Evolutionary conservation across 2,329 filamentous ascomycete genomes (phyloP), one percentile per base, ranked within the genome.

Genomic region (Talaromyces sp.): DNA sequence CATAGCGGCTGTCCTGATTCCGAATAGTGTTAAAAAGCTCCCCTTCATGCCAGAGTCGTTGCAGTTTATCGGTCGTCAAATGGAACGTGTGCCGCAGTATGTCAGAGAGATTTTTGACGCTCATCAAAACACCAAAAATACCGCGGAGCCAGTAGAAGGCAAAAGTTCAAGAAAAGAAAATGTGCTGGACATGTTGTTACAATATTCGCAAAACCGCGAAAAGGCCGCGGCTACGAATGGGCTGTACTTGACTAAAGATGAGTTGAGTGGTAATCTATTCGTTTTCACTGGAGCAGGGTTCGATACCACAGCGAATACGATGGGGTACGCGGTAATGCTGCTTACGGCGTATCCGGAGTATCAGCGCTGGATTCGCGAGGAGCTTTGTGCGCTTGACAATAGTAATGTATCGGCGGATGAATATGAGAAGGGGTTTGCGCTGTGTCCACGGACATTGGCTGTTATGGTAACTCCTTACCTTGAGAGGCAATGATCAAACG

Each of bases 321-420:
- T 86, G 54, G 76, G 80, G 0, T 86, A 81, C 67, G 79, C 81
- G 2, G 69, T 85, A n/a, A 76, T 78, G 1, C 71, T 84, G 4
- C 74, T 86, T 0, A 78, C 82, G 1, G 70, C 76, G 1, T 73
- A 83, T 65, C 81, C 82, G 0, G 70, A 82, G 60, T 81, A 80
- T 73, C 84, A 87, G 70, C 76, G 79, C 3, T 86, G 84, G 83
- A 69, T 86, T 3, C 72, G 73, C 9, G 82, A 82, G 62, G 85
- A 87, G 68, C 74, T 85, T 41, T 73, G 79, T 54, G 54, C 69
- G 1, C 71, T 84, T 7, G 59, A 70, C 3, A 63, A 70, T 5
- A 63, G 67, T 6, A 69, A 72, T 3, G 58, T 66, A 3, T 73
- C 72, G 2, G 66, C 70, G 2, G 70, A 76, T 59, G 75, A 79